Evolutionary conservation across 2,329 filamentous ascomycete genomes (phyloP), one percentile per base, ranked within the genome.

Genomic region (Talaromyces piceae): DNA sequence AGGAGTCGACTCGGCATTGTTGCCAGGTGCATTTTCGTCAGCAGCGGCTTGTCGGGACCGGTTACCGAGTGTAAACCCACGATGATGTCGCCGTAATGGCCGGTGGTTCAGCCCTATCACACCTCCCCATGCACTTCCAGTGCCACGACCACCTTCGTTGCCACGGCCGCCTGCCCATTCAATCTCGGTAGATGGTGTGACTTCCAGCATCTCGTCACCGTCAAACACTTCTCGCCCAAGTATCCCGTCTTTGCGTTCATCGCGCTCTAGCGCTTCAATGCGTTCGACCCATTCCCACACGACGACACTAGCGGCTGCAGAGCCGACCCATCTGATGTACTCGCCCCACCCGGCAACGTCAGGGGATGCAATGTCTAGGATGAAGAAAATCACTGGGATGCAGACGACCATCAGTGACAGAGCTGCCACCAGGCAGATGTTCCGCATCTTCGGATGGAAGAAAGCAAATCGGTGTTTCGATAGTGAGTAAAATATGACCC

Each of bases 251-350:
- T 94, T 95, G 69, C 91, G 89, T 66, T 95, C 90, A 67, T 95
- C 90, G 58, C 91, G 82, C 72, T 96, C 91, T 55, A 95, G 70
- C 0, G 90, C 88, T 67, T 96, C 91, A 45, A 96, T 96, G 23
- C 91, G 81, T 68, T 96, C 91, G 3, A 96, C 91, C 91, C 91
- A 96, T 68, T 96, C 91, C 91, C 91, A 96, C 2, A 96, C 91
- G 20, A 95, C 88, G n/a, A 95, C 91, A 69, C 89, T 95, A 25
- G 91, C 91, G 1, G 90, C 90, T 0, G 91, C 90, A 1, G 90
- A 90, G 45, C 91, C 91, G n/a, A 95, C 91, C 91, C 91, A 96
- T 61, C 90, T 79, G 43, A 95, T 91, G 63, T 95, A 96, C 63
- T 95, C 91, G 63, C 91, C 91, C 91, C 91, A 96, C 7, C 87